Evolutionary conservation across 2,329 filamentous ascomycete genomes (phyloP), one percentile per base, ranked within the genome.

Genomic region (Keithomyces neogunnii): DNA sequence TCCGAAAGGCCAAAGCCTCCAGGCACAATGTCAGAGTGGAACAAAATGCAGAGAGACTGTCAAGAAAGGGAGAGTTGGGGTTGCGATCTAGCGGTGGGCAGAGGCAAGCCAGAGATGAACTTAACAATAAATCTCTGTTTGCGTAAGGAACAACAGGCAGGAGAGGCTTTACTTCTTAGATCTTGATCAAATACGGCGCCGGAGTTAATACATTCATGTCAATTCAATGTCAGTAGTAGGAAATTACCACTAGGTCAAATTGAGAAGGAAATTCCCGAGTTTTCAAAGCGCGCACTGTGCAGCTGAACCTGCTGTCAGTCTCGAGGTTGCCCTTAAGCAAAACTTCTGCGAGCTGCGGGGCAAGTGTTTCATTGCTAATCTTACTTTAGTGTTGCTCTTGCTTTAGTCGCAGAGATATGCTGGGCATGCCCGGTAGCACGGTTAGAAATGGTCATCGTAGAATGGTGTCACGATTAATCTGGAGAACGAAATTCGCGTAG

Each of bases 121-220:
- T 96, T 67, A 90, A 95, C 70, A 85, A 86, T 57, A 81, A 80
- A 65, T 77, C 83, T 59, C 70, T 95, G 52, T 95, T 95, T 73
- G 81, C 84, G 60, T 92, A 77, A 48, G 53, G 4, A 6, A 7
- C 8, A 36, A 26, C 30, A 29, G 39, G 30, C 26, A 8, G 19
- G 6, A 36, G 10, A 6, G 32, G n/a, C n/a, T 3, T n/a, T 13
- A 44, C 32, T 9, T 19, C 39, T 26, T 26, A 49, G 19, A 30
- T 29, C 26, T n/a, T 19, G 26, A 45, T 46, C 31, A 45, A 47
- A 45, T 8, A 36, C 36, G 42, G 46, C 49, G 49, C 29, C 30
- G 52, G 43, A 38, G 49, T 46, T 43, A 10, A 48, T 51, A 39
- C 13, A 32, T 49, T 46, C 39, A 31, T 43, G 33, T 48, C 36